phyloP scores from a whole-genome alignment of 352 stramenopile species.

The Aphanomyces cochlioides region DNA sequence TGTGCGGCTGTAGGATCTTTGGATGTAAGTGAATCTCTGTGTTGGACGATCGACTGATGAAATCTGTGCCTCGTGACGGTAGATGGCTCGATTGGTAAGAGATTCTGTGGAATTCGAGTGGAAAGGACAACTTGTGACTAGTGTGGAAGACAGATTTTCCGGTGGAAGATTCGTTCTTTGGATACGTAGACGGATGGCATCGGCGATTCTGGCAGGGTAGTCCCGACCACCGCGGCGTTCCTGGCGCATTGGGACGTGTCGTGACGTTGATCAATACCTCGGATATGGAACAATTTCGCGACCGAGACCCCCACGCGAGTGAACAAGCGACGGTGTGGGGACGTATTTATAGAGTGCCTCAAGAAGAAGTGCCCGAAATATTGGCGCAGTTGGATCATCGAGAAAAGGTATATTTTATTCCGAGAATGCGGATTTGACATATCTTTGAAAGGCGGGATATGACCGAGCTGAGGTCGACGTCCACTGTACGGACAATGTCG shows the following conservation, averaged over 20 bases:
- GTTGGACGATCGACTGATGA: background rate
- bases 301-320: conserved; percentile 61
- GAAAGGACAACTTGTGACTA: background rate
- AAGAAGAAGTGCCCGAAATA: conserved; percentile 69
- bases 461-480: conserved; percentile 73
- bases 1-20: conserved; percentile 17
- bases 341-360: conserved; percentile 80
- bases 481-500: conserved; percentile 61
- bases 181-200: conserved; percentile 80
- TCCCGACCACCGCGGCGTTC: conserved; percentile 78
- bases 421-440: background rate
- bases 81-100: conserved; percentile 52
- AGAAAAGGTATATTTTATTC: conserved; percentile 38
- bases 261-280: conserved; percentile 82
- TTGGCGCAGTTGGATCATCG: conserved; percentile 79
- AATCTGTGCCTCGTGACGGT: background rate
- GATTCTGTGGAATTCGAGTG: too few relatives aligned
- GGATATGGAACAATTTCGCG: conserved; percentile 67
- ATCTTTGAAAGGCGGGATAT: conserved; percentile 57
- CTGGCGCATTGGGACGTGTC: conserved; percentile 69
- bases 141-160: conserved; percentile 76
- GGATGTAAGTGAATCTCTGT: conserved; percentile 5
- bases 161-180: conserved; percentile 58
- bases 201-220: conserved; percentile 88
- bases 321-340: conserved; percentile 76